Base-by-base conservation (phyloP, 768 basidiomycete species). In the Leccinum disarticulatum region DNA sequence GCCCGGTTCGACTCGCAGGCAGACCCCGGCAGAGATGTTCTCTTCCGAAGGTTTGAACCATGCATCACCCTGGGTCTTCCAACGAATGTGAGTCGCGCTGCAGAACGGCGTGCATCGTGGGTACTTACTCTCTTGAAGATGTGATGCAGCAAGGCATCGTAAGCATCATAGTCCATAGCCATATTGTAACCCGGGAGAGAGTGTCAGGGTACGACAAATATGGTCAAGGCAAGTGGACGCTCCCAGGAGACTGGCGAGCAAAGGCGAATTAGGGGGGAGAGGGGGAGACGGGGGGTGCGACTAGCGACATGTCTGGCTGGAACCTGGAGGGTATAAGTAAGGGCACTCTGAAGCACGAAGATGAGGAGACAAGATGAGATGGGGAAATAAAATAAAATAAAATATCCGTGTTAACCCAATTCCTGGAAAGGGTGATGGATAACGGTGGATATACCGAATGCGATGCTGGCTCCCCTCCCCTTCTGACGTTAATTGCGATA, bases 11-110 rank as follows among this genome's bases (percentile, higher is more conserved):
- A 90, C 82, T 47, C 90, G 81, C 22, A 93, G 73, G 68, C 88
- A 91, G 62, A 93, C 89, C 51, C 90, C 90, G 0, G 87, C 87
- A 59, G 88, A 84, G 54, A 91, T 77, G 67, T 90, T 91, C 73
- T 93, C 90, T 66, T 90, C 87, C 0, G 89, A 84, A 4, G 90
- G 90, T 67, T 91, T 92, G 74, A 92, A 91, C 90, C 90, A 92
- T 7, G 90, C 87, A 59, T 91, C 89, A 3, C 87, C 85, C 68
- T 90, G 88, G 1, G 90, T 91, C 88, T 91, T 76, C 25, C 9
- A 15, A 52, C 17, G 43, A 11, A 46, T 19, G 5, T 46, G 43
- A 46, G 49, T 8, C 57, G 50, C 65, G 52, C 6, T 14, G 3
- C 3, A 7, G 10, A 43, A 22, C 15, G 54, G 59, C 41, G 15